These are phyloP conservation scores for Irpex sp. DNA, from an alignment of 1,284 basidiomycete genomes.

Conservation along the genomic window DNA sequence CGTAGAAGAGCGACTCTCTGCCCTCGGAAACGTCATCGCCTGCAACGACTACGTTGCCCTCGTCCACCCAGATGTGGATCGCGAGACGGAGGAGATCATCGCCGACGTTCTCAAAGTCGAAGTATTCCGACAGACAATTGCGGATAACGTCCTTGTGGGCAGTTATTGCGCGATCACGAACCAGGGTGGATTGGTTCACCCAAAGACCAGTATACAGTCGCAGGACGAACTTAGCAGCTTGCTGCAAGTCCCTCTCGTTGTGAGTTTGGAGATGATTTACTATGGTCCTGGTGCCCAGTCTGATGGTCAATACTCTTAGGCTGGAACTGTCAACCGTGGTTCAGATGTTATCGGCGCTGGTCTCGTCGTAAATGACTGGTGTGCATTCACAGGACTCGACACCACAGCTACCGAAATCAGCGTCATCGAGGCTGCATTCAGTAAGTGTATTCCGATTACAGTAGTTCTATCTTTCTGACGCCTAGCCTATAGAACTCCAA, in stretches of 20 bases:
- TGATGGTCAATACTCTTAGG: constrained; percentile 42
- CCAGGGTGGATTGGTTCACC: constrained; percentile 96
- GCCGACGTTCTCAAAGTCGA: constrained; percentile 99
- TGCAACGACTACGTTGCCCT: constrained; percentile 98
- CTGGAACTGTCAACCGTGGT: constrained; percentile 97
- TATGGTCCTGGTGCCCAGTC: neutral
- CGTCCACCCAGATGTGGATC: constrained; percentile 95
- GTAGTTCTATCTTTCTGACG: constrained; percentile 2
- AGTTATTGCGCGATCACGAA: constrained; percentile 95
- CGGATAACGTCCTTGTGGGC: constrained; percentile 95
- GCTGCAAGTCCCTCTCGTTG: constrained; percentile 93
- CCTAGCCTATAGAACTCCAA: constrained; percentile 68
- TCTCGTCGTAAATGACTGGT: constrained; percentile 98
- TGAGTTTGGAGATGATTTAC: constrained; percentile 36
- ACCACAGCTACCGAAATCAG: constrained; percentile 98
- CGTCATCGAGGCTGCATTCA: constrained; percentile 97
- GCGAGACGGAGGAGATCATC: constrained; percentile 99
- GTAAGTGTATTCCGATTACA: constrained; percentile 42
- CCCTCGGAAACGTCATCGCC: constrained; percentile 97
- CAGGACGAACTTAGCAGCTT: constrained; percentile 96
- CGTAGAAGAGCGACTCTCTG: constrained; percentile 94
- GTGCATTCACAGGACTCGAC: constrained; percentile 94
- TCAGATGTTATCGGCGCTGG: constrained; percentile 98
- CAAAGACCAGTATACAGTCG: constrained; percentile 94
- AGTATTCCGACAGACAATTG: constrained; percentile 97